A percentile compares a stretch with the other conserved stretches of the same genome.
These are phyloP conservation scores for Pseudogymnoascus sp. DNA, from an alignment of 2,329 filamentous ascomycete genomes.

Conservation along the genomic window DNA sequence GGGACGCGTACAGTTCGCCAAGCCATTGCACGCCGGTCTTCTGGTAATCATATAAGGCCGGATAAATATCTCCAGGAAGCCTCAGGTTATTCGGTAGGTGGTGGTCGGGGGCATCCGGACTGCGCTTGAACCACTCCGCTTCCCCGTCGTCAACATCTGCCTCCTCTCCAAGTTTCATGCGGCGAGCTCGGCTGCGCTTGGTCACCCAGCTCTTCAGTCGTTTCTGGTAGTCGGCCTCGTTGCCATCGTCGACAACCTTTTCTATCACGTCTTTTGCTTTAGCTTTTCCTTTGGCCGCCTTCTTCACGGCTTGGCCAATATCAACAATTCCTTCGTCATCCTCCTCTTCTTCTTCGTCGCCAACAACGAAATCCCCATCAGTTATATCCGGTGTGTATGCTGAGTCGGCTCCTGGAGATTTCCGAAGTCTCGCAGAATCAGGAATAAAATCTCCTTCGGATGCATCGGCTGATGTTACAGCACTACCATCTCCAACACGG, in stretches of 20 bases:
- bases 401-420: conserved; percentile 28
- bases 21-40: conserved; percentile 97
- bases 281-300: conserved; percentile 17
- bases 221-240: conserved; percentile 70
- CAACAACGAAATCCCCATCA: conserved; percentile 22
- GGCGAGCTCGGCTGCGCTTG: conserved; percentile 52
- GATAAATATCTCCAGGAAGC: conserved; percentile 86
- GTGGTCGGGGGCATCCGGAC: conserved; percentile 73
- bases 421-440: conserved; percentile 17
- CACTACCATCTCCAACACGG: conserved; percentile 30
- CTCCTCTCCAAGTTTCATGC: conserved; percentile 36
- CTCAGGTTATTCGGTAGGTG: conserved; percentile 64
- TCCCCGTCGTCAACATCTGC: conserved; percentile 33
- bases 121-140: conserved; percentile 76
- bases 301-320: conserved; percentile 32
- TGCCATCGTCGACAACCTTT: conserved; percentile 68
- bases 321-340: conserved; percentile 34
- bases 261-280: conserved; percentile 21
- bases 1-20: conserved; percentile 80
- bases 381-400: conserved; percentile 24
- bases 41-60: conserved; percentile 90
- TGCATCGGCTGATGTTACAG: conserved; percentile 31
- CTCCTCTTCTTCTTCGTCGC: conserved; percentile 29
- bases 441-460: conserved; percentile 23
- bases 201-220: conserved; percentile 70